These are phyloP conservation scores for Hymenoscyphus scutula DNA, from an alignment of 2,329 filamentous ascomycete genomes.

Conservation along the genomic window DNA sequence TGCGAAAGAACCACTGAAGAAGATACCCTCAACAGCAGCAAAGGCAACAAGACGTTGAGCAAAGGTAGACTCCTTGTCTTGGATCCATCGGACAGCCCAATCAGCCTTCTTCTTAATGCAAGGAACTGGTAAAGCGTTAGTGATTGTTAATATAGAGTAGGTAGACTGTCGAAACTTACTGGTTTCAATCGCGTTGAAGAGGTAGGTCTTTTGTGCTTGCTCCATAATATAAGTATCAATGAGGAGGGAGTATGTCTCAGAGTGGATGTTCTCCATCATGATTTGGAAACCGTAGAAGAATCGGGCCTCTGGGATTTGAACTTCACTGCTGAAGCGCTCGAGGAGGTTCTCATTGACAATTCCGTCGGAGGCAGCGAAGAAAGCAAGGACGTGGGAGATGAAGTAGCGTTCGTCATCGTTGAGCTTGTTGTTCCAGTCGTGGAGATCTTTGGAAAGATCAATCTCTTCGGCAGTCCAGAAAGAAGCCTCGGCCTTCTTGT, in stretches of 20 bases:
- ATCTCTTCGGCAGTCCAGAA: conserved; percentile 99
- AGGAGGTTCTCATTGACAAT: conserved; percentile 99
- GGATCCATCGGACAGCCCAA: conserved; percentile 95
- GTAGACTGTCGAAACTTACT: conserved; percentile 56
- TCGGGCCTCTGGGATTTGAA: conserved; percentile 94
- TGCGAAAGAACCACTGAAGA: conserved; percentile 98
- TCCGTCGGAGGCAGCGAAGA: conserved; percentile 97
- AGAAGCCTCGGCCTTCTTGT: conserved; percentile 99
- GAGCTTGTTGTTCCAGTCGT: conserved; percentile 98
- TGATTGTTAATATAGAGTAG: not conserved
- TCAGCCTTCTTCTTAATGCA: conserved; percentile 99
- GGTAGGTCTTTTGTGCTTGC: conserved; percentile 85
- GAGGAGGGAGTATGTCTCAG: conserved; percentile 97
- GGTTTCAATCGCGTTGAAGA: conserved; percentile 98
- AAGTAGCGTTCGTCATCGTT: conserved; percentile 98
- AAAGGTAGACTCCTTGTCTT: conserved; percentile 89
- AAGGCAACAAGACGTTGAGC: conserved; percentile 95
- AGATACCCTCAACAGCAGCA: conserved; percentile 97
- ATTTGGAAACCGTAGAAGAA: conserved; percentile 99
- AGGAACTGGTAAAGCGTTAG: conserved; percentile 60
- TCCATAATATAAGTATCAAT: conserved; percentile 99
- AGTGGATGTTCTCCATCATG: conserved; percentile 99
- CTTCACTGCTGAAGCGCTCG: conserved; percentile 94
- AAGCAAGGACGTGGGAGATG: conserved; percentile 95
- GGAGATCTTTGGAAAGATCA: conserved; percentile 95